These are phyloP conservation scores for Cercospora beticola DNA, from an alignment of 2,329 filamentous ascomycete genomes.

Conservation along the genomic window DNA sequence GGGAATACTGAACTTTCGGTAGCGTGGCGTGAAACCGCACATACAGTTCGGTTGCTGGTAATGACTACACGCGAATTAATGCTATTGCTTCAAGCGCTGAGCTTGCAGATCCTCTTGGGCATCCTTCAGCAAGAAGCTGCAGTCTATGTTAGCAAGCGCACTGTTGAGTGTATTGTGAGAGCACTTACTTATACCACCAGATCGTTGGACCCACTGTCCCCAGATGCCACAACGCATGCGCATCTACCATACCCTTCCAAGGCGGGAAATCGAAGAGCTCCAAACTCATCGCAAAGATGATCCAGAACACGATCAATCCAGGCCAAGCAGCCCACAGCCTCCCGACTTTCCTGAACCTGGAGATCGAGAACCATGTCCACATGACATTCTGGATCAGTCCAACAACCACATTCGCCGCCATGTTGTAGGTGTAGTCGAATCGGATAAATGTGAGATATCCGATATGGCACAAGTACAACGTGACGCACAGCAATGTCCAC, in stretches of 20 bases:
- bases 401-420: slow-evolving; percentile 85
- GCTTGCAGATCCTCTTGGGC: slow-evolving; percentile 76
- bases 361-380: slow-evolving; percentile 82
- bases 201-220: slow-evolving; percentile 85
- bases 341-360: slow-evolving; percentile 68
- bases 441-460: slow-evolving; percentile 78
- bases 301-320: slow-evolving; percentile 85
- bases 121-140: slow-evolving; percentile 82
- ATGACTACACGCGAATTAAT: neutral
- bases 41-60: neutral
- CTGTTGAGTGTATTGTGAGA: neutral
- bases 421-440: slow-evolving; percentile 98
- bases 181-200: slow-evolving; percentile 89
- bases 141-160: slow-evolving; percentile 15
- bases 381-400: slow-evolving; percentile 78
- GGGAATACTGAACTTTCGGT: neutral
- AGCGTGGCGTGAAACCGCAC: neutral
- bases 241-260: slow-evolving; percentile 77
- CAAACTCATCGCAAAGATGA: slow-evolving; percentile 90
- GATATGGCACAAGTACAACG: slow-evolving; percentile 74
- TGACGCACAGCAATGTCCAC: slow-evolving; percentile 73
- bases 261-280: slow-evolving; percentile 94
- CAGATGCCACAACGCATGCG: slow-evolving; percentile 93
- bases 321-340: slow-evolving; percentile 85
- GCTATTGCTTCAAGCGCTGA: slow-evolving; percentile 67